Evolutionary conservation across 1,284 basidiomycete genomes (phyloP).

Genomic region (Amylostereum areolatum): DNA sequence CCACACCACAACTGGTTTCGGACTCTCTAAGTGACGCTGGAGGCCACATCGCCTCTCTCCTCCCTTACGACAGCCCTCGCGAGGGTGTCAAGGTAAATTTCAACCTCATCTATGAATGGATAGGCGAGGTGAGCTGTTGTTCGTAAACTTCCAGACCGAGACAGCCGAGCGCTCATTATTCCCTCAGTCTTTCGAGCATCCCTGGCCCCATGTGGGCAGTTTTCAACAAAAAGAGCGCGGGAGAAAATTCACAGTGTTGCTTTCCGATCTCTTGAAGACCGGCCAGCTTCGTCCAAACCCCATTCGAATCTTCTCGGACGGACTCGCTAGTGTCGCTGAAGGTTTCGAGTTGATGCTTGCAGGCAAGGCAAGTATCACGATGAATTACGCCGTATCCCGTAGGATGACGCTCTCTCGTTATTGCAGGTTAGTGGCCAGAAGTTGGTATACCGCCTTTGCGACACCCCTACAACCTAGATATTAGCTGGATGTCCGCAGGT

Average conservation of each 20-base stretch:
- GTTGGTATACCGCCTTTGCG: constrained; percentile 7
- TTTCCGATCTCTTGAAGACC: constrained; percentile 20
- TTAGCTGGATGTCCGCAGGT: no score
- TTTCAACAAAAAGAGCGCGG: constrained; percentile 18
- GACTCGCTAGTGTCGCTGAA: constrained; percentile 21
- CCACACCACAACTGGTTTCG: not conserved
- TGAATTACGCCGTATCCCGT: not conserved
- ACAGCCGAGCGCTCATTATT: no score
- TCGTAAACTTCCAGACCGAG: no score
- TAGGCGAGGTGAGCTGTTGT: constrained; percentile 18
- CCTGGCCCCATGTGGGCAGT: no score
- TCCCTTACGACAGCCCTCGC: constrained; percentile 16
- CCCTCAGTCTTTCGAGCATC: no score
- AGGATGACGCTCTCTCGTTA: not conserved
- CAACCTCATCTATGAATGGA: constrained; percentile 20
- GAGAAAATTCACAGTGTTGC: constrained; percentile 18
- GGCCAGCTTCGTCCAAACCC: constrained; percentile 21
- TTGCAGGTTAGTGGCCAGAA: constrained; percentile 9
- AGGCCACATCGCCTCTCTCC: constrained; percentile 4
- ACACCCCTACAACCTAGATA: constrained; percentile 1
- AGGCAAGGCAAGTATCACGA: constrained; percentile 3
- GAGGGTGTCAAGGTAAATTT: constrained; percentile 18
- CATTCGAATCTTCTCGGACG: constrained; percentile 23
- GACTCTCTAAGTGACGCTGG: not conserved
- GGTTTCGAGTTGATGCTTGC: constrained; percentile 19